phyloP scores from a whole-genome alignment of 2,329 filamentous ascomycete genomes.

The Dothideomycetidae sp. region DNA sequence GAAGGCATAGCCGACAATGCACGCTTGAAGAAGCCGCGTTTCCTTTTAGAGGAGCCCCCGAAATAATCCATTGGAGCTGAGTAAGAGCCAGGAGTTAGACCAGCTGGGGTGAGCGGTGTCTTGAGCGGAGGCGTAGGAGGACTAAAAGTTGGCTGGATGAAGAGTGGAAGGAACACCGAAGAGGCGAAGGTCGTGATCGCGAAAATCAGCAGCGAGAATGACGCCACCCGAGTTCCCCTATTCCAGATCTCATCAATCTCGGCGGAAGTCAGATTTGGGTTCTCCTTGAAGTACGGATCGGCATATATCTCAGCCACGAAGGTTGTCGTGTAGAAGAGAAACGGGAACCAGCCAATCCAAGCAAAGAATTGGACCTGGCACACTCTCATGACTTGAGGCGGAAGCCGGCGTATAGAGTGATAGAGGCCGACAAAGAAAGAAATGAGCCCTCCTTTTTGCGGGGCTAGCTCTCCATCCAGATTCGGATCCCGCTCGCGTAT shows the following conservation, averaged over 20 bases:
- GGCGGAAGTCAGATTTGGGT: conserved; percentile 61
- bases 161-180: conserved; percentile 71
- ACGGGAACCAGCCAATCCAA: conserved; percentile 89
- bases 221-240: conserved; percentile 70
- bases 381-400: conserved; percentile 67
- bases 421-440: conserved; percentile 69
- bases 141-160: conserved; percentile 68
- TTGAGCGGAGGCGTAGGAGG: conserved; percentile 25
- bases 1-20: conserved; percentile 8
- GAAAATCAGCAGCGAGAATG: conserved; percentile 78
- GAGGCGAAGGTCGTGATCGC: conserved; percentile 69
- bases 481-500: conserved; percentile 72
- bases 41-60: conserved; percentile 11
- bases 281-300: conserved; percentile 60
- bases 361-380: conserved; percentile 53
- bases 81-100: conserved; percentile 20
- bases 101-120: conserved; percentile 26
- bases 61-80: conserved; percentile 14
- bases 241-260: conserved; percentile 74
- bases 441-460: conserved; percentile 50
- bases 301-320: conserved; percentile 90
- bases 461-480: conserved; percentile 48
- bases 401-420: conserved; percentile 61
- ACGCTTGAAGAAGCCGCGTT: conserved; percentile 15
- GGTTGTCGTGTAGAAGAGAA: conserved; percentile 81